Base-by-base conservation (phyloP, 2,329 filamentous ascomycete species). In the Diplodia sapinea region DNA sequence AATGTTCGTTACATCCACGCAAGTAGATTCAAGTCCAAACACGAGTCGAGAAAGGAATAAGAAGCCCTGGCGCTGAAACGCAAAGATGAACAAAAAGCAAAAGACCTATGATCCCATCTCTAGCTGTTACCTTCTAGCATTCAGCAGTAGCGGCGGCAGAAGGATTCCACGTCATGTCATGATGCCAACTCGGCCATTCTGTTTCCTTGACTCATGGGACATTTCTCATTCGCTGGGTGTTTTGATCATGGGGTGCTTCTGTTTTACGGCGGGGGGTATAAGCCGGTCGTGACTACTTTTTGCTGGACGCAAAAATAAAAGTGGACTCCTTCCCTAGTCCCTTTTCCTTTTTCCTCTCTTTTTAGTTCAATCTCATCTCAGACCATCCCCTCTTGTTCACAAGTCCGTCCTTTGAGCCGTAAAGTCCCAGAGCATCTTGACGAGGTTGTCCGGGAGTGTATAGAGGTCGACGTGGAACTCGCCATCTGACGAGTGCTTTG, bases 381-480 rank as follows among this genome's bases (percentile, higher is more conserved):
- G 36, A 31, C 57, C 40, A 20, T 31, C 29, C 23, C 51, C 12
- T n/a, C 9, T 12, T 29, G n/a, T 20, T 43, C 61, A 67, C 55
- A 67, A 36, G 2, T 67, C 65, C 31, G 43, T 73, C 72, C 76
- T 77, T 17, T 70, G 70, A 17, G 76, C 71, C 51, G 87, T 87
- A 77, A 95, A 96, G 70, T 97, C 94, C 94, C 94, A 98, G 69
- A 99, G 89, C 88, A 93, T 93, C 80, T 95, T 96, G 77, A 95
- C 91, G 47, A 98, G 85, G 33, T 83, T 82, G 72, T 98, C 95
- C 0, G 95, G 94, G 71, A 99, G 88, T n/a, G 95, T 98, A 82
- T 97, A 98, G 68, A 99, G 86, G 76, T 99, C 95, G 73, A 99
- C 94, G 69, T 97, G 95, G 82, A 99, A 99, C 82, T 99, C 95